Evolutionary conservation across 177 flowering plant genomes (phyloP).

Genomic region (Vitis hybrid): DNA sequence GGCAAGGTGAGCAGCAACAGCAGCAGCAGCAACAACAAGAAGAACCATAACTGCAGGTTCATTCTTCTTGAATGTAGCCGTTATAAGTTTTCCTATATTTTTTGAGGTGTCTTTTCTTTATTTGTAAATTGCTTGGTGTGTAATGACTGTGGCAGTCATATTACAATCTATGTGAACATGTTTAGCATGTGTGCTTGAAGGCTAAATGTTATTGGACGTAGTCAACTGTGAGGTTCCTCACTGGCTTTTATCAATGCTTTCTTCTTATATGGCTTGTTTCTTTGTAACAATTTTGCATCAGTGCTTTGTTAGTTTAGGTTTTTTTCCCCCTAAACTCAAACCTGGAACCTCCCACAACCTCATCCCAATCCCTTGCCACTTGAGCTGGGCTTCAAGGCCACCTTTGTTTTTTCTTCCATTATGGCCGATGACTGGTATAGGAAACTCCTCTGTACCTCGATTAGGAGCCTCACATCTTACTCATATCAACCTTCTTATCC

Average conservation of each 20-base stretch:
- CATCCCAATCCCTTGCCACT: too few species aligned
- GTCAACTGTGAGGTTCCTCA: neutral
- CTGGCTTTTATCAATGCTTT: neutral
- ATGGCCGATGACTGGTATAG: too few species aligned
- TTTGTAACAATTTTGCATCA: neutral
- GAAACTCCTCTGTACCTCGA: too few species aligned
- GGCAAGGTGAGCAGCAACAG: conserved; percentile 43
- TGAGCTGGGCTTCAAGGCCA: too few species aligned
- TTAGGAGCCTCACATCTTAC: too few species aligned
- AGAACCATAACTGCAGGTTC: neutral
- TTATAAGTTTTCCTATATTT: neutral
- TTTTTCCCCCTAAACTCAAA: too few species aligned
- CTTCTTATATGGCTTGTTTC: neutral
- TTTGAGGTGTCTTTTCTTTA: neutral
- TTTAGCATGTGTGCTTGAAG: conserved; percentile 1
- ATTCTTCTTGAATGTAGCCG: conserved; percentile 1
- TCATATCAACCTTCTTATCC: too few species aligned
- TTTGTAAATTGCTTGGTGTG: neutral
- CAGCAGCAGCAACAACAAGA: neutral
- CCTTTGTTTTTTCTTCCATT: too few species aligned
- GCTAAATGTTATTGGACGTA: neutral
- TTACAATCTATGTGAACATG: conserved; percentile 1
- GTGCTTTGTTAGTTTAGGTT: too few species aligned
- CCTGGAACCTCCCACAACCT: too few species aligned
- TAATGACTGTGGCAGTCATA: neutral